Evolutionary conservation across 768 basidiomycete species (phyloP), one percentile per base, ranked within the genome.

Genomic region (Podaxis carcinomalis): DNA sequence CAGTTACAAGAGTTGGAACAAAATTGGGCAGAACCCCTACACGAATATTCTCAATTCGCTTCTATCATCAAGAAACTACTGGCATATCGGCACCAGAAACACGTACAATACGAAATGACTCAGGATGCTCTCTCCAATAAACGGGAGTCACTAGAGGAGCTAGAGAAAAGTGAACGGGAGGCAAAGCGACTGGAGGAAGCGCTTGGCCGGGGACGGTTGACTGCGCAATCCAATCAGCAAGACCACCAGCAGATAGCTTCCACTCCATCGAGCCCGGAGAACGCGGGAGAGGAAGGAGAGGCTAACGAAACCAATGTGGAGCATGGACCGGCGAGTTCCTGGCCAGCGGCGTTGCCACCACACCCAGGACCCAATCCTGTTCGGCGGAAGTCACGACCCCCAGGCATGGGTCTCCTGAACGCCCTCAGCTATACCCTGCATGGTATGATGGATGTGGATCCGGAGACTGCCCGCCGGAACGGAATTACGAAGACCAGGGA

Each of bases 381-480:
- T 36, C 74, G 78, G 59, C 73, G 81, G 61, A 80, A 80, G 70
- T 74, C 81, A 56, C 81, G 83, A 59, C 76, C 86, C 11, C 89
- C 90, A 57, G 91, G 90, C 5, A 92, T 92, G 82, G 95, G 93
- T 19, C 75, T 99, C 23, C 68, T 99, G 37, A 93, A 87, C 66
- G 97, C 97, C 14, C 77, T 99, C 46, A 94, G 90, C 69, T 95
- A 97, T 74, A 95, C 95, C 23, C 72, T 99, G 58, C 94, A 95
- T 66, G 95, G 96, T 4, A 95, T 98, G 88, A 98, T 99, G 89
- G 97, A 99, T 67, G 92, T 92, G 16, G 97, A 99, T 74, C 97
- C 97, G 2, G 97, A 98, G 77, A 92, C 91, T 16, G 95, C 96
- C 4, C 80, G 97, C 62, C 81, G 97, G 64, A 98, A 90, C 68